A percentile compares a stretch with the other conserved stretches of the same genome.
Evolutionary conservation across 2,329 filamentous ascomycete species (phyloP).

Genomic region (Colletotrichum orbiculare): DNA sequence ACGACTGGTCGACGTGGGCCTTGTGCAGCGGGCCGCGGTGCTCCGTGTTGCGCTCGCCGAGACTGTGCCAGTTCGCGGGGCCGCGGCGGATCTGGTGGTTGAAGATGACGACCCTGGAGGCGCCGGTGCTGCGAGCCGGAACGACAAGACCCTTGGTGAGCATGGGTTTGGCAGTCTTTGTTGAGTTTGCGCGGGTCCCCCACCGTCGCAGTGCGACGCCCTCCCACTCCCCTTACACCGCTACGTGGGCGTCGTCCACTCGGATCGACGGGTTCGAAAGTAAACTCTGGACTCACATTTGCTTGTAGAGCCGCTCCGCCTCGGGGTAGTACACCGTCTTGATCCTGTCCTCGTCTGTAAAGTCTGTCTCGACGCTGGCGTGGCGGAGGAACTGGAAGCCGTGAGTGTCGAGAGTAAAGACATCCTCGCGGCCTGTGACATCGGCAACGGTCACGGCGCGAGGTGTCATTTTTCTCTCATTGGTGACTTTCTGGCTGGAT

Average conservation of each 20-base stretch:
- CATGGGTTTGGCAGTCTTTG: slow-evolving; percentile 22
- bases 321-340: slow-evolving; percentile 51
- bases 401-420: slow-evolving; percentile 66
- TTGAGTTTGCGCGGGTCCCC: no score
- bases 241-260: slow-evolving; percentile 12
- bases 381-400: slow-evolving; percentile 68
- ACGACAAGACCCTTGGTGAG: slow-evolving; percentile 22
- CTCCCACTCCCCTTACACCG: slow-evolving; percentile 29
- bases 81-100: slow-evolving; percentile 45
- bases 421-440: slow-evolving; percentile 72
- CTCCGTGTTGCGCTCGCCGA: slow-evolving; percentile 69
- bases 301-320: slow-evolving; percentile 35
- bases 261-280: neutral
- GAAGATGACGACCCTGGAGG: slow-evolving; percentile 43
- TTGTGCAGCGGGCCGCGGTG: slow-evolving; percentile 64
- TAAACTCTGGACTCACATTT: slow-evolving; percentile 35
- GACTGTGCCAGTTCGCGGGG: slow-evolving; percentile 66
- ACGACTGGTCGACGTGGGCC: slow-evolving; percentile 59
- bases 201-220: slow-evolving; percentile 15
- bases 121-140: slow-evolving; percentile 41
- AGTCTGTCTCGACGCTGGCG: slow-evolving; percentile 62
- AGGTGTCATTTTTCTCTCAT: slow-evolving; percentile 75
- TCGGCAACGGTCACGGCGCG: slow-evolving; percentile 65
- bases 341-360: slow-evolving; percentile 62
- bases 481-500: slow-evolving; percentile 61